A percentile compares a stretch with the other conserved stretches of the same genome.
Conservation (phyloP, 345 rosid genomes). For the Sonneratia alba region DNA sequence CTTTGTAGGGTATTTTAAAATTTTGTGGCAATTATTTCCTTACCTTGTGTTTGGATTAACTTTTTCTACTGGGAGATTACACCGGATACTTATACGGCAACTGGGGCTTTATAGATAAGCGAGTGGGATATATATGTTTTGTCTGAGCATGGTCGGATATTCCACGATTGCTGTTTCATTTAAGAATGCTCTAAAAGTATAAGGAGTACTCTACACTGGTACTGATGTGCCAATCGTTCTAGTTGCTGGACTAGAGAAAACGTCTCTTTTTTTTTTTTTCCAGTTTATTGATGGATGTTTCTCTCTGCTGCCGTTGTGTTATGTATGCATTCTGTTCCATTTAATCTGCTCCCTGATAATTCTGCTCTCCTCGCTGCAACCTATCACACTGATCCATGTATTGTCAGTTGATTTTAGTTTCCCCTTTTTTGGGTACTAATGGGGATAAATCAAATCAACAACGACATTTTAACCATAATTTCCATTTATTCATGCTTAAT, state of each 20-base stretch:
- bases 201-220: background rate
- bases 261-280: background rate
- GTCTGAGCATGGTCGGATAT: background rate
- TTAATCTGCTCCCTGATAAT: background rate
- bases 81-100: background rate
- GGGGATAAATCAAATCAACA: no score
- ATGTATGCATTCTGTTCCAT: background rate
- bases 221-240: background rate
- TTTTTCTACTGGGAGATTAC: background rate
- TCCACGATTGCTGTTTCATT: background rate
- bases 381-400: background rate
- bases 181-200: background rate
- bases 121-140: background rate
- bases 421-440: no score
- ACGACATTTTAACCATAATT: no score
- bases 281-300: background rate
- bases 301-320: background rate
- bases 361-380: background rate
- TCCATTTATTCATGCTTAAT: no score
- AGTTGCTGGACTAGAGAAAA: background rate
- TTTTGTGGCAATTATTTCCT: background rate
- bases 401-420: no score
- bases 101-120: background rate
- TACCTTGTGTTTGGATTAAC: background rate
- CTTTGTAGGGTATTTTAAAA: background rate